Conservation (phyloP, 2,329 filamentous ascomycete species). For the Lomentospora prolificans region DNA sequence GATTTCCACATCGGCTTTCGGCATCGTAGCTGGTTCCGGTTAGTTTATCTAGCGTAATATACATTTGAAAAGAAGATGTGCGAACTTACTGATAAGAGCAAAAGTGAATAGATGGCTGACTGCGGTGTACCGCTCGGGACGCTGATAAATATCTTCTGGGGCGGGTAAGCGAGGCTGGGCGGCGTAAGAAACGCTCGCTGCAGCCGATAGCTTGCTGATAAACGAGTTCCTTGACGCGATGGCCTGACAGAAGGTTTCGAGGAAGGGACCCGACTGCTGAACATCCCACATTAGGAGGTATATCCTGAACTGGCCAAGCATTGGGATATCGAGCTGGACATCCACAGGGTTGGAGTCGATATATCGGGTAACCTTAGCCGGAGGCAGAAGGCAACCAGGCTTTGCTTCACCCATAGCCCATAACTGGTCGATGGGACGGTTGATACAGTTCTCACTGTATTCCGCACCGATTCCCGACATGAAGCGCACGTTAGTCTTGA, state of each 20-base stretch:
- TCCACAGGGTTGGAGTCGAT: constrained; percentile 72
- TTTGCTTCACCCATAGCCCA: constrained; percentile 38
- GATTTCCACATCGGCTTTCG: constrained; percentile 55
- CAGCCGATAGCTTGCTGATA: constrained; percentile 48
- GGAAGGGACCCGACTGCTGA: constrained; percentile 42
- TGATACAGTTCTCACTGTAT: constrained; percentile 42
- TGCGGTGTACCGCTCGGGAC: constrained; percentile 58
- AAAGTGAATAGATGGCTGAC: constrained; percentile 63
- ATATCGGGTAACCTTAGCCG: constrained; percentile 62
- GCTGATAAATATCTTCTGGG: constrained; percentile 54
- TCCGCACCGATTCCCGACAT: constrained; percentile 63
- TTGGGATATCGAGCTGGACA: constrained; percentile 67
- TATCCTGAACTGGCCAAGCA: constrained; percentile 67
- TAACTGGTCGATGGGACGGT: constrained; percentile 29
- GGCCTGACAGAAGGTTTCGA: constrained; percentile 47
- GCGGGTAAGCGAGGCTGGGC: constrained; percentile 46
- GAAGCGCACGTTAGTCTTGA: constrained; percentile 60
- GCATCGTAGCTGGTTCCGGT: constrained; percentile 39
- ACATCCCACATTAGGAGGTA: constrained; percentile 62
- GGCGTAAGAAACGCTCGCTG: constrained; percentile 52
- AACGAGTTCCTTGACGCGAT: constrained; percentile 43
- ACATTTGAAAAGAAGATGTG: background rate
- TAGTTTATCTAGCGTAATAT: no score
- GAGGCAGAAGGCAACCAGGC: constrained; percentile 49
- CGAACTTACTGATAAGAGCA: constrained; percentile 50